Base-by-base conservation (phyloP, 73 alveolate genomes). In the Tetrahymena borealis region DNA sequence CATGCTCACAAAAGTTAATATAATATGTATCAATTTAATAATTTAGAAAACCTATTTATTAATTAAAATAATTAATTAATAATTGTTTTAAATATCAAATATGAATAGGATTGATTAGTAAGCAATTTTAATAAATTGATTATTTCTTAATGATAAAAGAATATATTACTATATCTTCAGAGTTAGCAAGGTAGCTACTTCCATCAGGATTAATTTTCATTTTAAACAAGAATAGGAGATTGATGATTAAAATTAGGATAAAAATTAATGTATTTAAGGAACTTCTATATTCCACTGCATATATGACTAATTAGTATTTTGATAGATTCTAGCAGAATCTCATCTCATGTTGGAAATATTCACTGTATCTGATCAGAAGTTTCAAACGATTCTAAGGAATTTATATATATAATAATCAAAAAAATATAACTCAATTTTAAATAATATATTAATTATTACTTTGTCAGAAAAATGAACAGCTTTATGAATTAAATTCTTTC, bases 261-360 rank as follows among this genome's bases (percentile, higher is more conserved):
- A 91, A 91, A 13, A 38, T 43, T 18, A 91, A 33, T 13, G 24
- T 91, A 5, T 90, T 39, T 16, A 91, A 40, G 2, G 94, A 15
- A 32, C 24, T 38, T 10, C 42, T 43, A 37, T 91, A 60, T 38
- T 91, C 90, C 1, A 91, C 91, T 28, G 92, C 78, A 42, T 91
- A 28, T 12, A 91, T 33, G 31, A 91, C n/a, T 20, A 36, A 60
- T 9, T 41, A 60, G 77, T 35, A 91, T 28, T 77, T 35, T 11
- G 94, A 91, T 33, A 91, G 93, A 60, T 91, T 40, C 20, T 91
- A 91, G 33, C 78, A 32, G 41, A 60, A 91, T n/a, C 78, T 38
- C 94, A 91, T 91, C 33, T 91, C 77, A 77, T 60, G 78, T 78
- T 91, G 91, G 33, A 37, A 91, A 32, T 38, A 36, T 91, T 91